phyloP scores from a whole-genome alignment of 2,329 filamentous ascomycete species.

The Coniochaeta hoffmannii region DNA sequence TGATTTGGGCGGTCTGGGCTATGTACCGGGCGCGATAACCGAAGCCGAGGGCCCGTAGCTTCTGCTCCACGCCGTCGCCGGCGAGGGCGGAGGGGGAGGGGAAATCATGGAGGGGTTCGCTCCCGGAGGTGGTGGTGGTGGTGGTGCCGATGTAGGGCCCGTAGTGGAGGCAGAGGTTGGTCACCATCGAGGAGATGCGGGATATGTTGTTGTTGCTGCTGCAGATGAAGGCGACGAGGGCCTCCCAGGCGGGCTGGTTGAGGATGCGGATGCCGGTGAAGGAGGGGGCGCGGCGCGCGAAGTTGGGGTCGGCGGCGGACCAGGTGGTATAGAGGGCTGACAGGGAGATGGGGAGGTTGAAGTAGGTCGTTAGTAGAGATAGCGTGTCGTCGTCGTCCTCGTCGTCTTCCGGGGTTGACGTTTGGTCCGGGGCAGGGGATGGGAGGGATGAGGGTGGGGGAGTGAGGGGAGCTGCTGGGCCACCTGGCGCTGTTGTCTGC shows the following conservation, averaged over 20 bases:
- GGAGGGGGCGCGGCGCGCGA: slow-evolving; percentile 74
- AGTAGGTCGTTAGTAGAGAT: slow-evolving; percentile 71
- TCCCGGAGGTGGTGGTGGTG: too few relatives aligned
- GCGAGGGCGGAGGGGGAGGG: slow-evolving; percentile 69
- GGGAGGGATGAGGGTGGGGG: slow-evolving; percentile 24
- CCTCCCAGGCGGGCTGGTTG: slow-evolving; percentile 93
- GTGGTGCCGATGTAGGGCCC: slow-evolving; percentile 68
- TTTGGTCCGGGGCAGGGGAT: slow-evolving; percentile 16
- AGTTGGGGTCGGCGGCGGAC: slow-evolving; percentile 80
- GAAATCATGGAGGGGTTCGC: slow-evolving; percentile 78
- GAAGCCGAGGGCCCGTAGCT: slow-evolving; percentile 78
- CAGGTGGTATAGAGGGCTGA: slow-evolving; percentile 74
- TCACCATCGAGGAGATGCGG: slow-evolving; percentile 91
- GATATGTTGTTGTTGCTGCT: slow-evolving; percentile 98
- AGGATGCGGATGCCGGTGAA: slow-evolving; percentile 91
- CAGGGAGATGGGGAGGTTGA: slow-evolving; percentile 77
- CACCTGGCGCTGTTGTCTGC: too few relatives aligned
- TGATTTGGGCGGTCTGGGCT: slow-evolving; percentile 70
- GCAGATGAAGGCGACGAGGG: slow-evolving; percentile 90
- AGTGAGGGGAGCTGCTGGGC: slow-evolving; percentile 23
- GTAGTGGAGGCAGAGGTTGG: slow-evolving; percentile 84
- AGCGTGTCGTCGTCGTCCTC: slow-evolving; percentile 71
- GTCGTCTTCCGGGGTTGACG: background rate
- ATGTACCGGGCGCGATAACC: slow-evolving; percentile 94
- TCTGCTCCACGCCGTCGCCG: slow-evolving; percentile 66